Evolutionary conservation across 1,284 basidiomycete genomes (phyloP).

Genomic region (Serendipita sp.): DNA sequence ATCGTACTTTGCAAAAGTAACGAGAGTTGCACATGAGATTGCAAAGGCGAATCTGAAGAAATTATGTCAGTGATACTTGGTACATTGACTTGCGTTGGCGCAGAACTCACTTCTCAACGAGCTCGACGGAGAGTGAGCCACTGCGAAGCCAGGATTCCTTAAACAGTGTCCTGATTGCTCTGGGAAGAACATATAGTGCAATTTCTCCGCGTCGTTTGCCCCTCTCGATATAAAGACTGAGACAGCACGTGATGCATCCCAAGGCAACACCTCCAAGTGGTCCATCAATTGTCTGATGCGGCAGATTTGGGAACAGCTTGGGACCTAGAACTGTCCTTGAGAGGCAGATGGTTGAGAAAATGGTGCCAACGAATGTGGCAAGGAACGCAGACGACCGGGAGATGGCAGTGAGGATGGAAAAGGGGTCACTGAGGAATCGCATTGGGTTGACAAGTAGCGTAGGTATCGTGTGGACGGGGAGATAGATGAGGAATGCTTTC

Average conservation of each 20-base stretch:
- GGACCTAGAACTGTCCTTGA: constrained; percentile 50
- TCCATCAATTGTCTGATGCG: constrained; percentile 64
- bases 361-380: constrained; percentile 52
- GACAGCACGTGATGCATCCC: constrained; percentile 57
- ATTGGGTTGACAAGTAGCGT: constrained; percentile 42
- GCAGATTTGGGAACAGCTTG: constrained; percentile 43
- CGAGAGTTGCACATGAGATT: constrained; percentile 45
- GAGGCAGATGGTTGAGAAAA: constrained; percentile 53
- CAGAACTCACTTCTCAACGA: constrained; percentile 38
- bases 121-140: constrained; percentile 24
- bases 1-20: constrained; percentile 46
- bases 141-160: constrained; percentile 38
- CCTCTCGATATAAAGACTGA: constrained; percentile 62
- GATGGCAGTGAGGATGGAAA: constrained; percentile 33
- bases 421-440: constrained; percentile 28
- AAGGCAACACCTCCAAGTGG: constrained; percentile 49
- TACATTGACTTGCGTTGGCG: background rate
- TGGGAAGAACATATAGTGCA: constrained; percentile 59
- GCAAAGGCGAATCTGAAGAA: constrained; percentile 33
- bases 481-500: constrained; percentile 47
- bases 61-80: background rate
- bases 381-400: constrained; percentile 56
- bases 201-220: constrained; percentile 57
- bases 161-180: constrained; percentile 46
- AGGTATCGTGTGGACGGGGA: constrained; percentile 59